Evolutionary conservation across 2,329 filamentous ascomycete species (phyloP).

Genomic region (Stemphylium vesicarium): DNA sequence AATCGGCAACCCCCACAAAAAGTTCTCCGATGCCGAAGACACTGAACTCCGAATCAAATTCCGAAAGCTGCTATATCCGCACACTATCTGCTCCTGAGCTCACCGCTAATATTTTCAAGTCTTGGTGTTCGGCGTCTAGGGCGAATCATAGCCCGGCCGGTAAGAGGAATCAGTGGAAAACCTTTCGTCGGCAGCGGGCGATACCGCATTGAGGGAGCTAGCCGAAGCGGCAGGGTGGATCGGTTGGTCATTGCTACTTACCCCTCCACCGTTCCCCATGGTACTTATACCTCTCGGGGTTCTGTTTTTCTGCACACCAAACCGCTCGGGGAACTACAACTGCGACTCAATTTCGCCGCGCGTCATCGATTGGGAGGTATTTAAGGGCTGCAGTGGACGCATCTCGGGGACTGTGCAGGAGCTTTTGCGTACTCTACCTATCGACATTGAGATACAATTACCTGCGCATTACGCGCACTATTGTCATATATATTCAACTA

Average conservation of each 20-base stretch:
- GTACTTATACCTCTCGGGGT: slow-evolving; percentile 10
- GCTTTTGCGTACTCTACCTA: neutral
- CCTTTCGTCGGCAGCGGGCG: slow-evolving; percentile 26
- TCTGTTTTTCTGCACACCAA: slow-evolving; percentile 1
- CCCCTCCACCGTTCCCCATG: slow-evolving; percentile 1
- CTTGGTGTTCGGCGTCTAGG: slow-evolving; percentile 14
- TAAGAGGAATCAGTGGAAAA: slow-evolving; percentile 7
- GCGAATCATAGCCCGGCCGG: slow-evolving; percentile 19
- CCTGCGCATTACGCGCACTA: slow-evolving; percentile 7
- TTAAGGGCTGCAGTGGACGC: slow-evolving; percentile 1
- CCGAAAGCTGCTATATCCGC: slow-evolving; percentile 16
- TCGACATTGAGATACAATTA: neutral
- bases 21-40: slow-evolving; percentile 16
- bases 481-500: neutral
- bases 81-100: neutral
- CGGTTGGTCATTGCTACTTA: slow-evolving; percentile 10
- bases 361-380: slow-evolving; percentile 9
- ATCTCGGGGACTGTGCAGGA: slow-evolving; percentile 7
- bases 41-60: slow-evolving; percentile 20
- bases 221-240: slow-evolving; percentile 17
- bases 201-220: slow-evolving; percentile 24
- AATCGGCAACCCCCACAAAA: slow-evolving; percentile 24
- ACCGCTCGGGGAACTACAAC: slow-evolving; percentile 8
- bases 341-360: slow-evolving; percentile 6
- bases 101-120: slow-evolving; percentile 13